Evolutionary conservation across 2,329 filamentous ascomycete genomes (phyloP), one percentile per base, ranked within the genome.

Genomic region (Orbilia blumenaviensis): DNA sequence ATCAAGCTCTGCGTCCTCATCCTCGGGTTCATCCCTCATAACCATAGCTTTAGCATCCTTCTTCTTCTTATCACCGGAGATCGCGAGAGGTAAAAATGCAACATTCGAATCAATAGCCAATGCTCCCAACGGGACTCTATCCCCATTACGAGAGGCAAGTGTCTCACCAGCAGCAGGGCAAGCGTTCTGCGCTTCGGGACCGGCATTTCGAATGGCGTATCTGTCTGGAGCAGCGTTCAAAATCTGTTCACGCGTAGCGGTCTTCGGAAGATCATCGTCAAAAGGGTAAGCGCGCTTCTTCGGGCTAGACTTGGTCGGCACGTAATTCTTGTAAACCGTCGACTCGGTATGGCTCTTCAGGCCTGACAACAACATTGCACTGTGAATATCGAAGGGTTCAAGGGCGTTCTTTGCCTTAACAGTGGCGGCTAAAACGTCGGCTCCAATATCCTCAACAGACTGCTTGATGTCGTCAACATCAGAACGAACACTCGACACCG

Each of bases 251-350:
- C 85, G 85, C 0, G 85, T 78, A 25, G 84, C 83, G 0, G 95
- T 98, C 25, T 90, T 89, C 2, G 95, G 95, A 0, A 99, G 86
- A 1, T 87, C 85, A 0, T 88, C 91, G 0, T 93, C 92, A 81
- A 92, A 97, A n/a, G 88, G 86, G 83, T 98, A 99, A 62, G 89
- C 86, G 29, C 86, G 85, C 83, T 94, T 95, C 81, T 91, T 89
- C 0, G 95, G 95, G 0, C 95, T 98, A 52, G 91, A 87, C 61
- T 95, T 94, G 0, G 95, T 98, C 0, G 92, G 88, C 38, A 88
- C 85, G 82, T 98, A 98, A 81, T 97, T 93, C 63, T 89, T 87
- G 62, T 98, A 86, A 3, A 85, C 83, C 0, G 90, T 89, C 52
- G 83, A 84, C 14, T 87, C 84, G 52, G 97, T 88, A n/a, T 89